Conservation (phyloP, 345 rosid species). For the Odontarrhena argentea region DNA sequence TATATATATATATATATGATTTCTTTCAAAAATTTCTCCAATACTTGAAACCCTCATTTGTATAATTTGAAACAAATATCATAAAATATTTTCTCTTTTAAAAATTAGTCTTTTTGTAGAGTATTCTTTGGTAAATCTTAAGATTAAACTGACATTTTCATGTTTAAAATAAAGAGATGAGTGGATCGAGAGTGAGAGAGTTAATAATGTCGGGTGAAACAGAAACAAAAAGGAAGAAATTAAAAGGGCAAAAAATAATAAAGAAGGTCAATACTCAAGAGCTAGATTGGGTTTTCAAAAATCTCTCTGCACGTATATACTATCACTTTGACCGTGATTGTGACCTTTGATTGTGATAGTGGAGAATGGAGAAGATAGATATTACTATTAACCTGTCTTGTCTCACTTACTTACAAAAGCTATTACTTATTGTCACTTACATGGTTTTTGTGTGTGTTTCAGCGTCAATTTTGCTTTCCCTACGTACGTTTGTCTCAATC, state of each 20-base stretch:
- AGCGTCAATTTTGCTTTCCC: constrained; percentile 30
- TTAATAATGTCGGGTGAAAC: constrained; percentile 37
- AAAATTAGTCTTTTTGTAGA: background rate
- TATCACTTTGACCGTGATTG: constrained; percentile 37
- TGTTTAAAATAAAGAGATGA: constrained; percentile 14
- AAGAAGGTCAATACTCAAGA: constrained; percentile 26
- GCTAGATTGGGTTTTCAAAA: constrained; percentile 32
- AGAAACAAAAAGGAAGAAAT: constrained; percentile 34
- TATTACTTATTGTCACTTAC: constrained; percentile 24
- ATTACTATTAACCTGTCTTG: constrained; percentile 36
- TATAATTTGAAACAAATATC: background rate
- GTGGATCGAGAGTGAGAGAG: constrained; percentile 15
- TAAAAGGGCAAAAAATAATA: constrained; percentile 16
- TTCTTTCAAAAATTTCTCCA: background rate
- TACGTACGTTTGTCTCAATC: constrained; percentile 19
- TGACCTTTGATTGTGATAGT: constrained; percentile 40
- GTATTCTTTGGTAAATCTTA: background rate
- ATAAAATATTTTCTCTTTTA: background rate
- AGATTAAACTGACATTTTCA: background rate
- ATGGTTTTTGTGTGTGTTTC: constrained; percentile 41
- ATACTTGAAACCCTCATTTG: background rate
- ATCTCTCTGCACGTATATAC: constrained; percentile 22
- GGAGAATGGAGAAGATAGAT: constrained; percentile 26
- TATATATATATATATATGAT: too few species aligned
- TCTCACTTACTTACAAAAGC: constrained; percentile 38